Percentiles rank a stretch among this genome's conserved stretches.
These are phyloP conservation scores for Hawksworthiomyces lignivorus DNA, from an alignment of 2,329 filamentous ascomycete genomes.

Conservation along the genomic window DNA sequence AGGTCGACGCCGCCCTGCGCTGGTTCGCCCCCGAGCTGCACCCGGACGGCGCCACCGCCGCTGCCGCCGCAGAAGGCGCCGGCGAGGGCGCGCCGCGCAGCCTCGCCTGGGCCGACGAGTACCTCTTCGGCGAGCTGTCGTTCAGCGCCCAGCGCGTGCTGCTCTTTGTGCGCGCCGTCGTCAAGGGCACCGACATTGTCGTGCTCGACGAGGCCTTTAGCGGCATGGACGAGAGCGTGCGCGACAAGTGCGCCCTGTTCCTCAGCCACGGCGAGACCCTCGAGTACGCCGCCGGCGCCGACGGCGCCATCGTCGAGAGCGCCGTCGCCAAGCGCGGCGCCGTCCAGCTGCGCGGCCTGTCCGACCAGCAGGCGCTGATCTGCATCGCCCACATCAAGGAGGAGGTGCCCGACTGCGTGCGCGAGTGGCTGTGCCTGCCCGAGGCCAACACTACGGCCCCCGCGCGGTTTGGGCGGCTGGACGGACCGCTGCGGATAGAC, in stretches of 20 bases:
- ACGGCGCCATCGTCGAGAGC: constrained; percentile 34
- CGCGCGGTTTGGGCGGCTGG: constrained; percentile 57
- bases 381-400: constrained; percentile 87
- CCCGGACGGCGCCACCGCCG: constrained; percentile 27
- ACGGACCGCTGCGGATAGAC: constrained; percentile 52
- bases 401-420: constrained; percentile 76
- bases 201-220: constrained; percentile 85
- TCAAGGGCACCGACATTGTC: constrained; percentile 74
- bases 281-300: constrained; percentile 22
- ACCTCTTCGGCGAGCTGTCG: constrained; percentile 64
- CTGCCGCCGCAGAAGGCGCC: constrained; percentile 2
- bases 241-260: constrained; percentile 83
- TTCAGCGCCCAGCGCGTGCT: constrained; percentile 80
- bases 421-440: constrained; percentile 81
- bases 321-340: constrained; percentile 34
- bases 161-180: constrained; percentile 72
- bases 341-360: constrained; percentile 54
- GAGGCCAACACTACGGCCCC: constrained; percentile 56
- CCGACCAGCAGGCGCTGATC: constrained; percentile 69
- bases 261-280: constrained; percentile 57
- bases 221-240: constrained; percentile 70
- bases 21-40: constrained; percentile 79
- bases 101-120: constrained; percentile 58
- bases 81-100: too few relatives aligned
- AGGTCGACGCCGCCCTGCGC: constrained; percentile 60